A percentile compares a stretch with the other conserved stretches of the same genome.
Conservation (phyloP, 2,329 filamentous ascomycete genomes). For the Botryotinia convoluta region DNA sequence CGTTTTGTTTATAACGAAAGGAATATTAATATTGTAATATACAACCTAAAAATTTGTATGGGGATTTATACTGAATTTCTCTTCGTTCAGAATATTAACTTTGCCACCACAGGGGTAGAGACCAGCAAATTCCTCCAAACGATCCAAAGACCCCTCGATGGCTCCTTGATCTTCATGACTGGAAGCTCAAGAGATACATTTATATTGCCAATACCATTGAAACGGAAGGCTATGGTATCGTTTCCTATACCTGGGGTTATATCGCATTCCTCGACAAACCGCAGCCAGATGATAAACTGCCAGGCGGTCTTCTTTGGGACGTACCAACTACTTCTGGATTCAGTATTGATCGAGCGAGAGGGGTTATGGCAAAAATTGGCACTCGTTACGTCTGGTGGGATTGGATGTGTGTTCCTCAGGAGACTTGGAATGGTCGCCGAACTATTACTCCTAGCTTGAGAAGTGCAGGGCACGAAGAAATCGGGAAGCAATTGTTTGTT, state of each 20-base stretch:
- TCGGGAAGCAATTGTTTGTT: neutral
- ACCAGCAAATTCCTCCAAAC: neutral
- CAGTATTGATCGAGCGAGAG: neutral
- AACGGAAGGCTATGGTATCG: neutral
- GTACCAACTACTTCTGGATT: neutral
- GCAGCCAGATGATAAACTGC: neutral
- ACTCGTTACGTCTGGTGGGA: neutral
- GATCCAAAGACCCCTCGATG: neutral
- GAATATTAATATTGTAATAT: too few relatives aligned
- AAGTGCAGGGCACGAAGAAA: neutral
- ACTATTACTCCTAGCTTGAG: neutral
- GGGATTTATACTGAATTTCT: too few relatives aligned
- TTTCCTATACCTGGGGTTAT: neutral
- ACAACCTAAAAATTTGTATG: too few relatives aligned
- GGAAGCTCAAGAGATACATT: neutral
- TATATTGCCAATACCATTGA: neutral
- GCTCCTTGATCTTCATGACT: neutral
- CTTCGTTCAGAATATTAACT: too few relatives aligned
- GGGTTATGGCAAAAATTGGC: neutral
- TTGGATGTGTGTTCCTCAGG: constrained; percentile 4
- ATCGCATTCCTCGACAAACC: neutral
- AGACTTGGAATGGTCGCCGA: neutral
- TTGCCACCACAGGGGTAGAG: too few relatives aligned
- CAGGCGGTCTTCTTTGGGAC: neutral
- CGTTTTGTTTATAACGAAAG: too few relatives aligned